These are phyloP conservation scores for Emmonsia crescens DNA, from an alignment of 2,329 filamentous ascomycete genomes.

Conservation along the genomic window DNA sequence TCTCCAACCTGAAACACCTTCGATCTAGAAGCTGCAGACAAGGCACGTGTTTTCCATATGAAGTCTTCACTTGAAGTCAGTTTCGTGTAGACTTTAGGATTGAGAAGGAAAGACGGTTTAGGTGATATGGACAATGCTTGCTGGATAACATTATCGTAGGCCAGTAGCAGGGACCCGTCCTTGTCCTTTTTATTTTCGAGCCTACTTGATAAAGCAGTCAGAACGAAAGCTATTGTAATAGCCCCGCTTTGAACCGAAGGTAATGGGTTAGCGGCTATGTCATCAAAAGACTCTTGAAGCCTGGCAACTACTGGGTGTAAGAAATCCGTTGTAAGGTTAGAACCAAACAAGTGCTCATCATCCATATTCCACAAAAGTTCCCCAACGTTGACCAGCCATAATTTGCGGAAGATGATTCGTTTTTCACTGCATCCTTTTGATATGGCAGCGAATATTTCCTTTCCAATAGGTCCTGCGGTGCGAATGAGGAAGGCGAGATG, in stretches of 20 bases:
- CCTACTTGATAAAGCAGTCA: slow-evolving; percentile 51
- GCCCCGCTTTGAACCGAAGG: slow-evolving; percentile 71
- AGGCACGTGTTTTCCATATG: slow-evolving; percentile 61
- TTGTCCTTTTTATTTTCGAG: slow-evolving; percentile 45
- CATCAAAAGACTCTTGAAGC: slow-evolving; percentile 56
- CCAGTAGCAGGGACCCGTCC: slow-evolving; percentile 32
- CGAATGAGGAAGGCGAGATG: slow-evolving; percentile 54
- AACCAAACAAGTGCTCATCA: slow-evolving; percentile 36
- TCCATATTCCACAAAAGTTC: slow-evolving; percentile 54
- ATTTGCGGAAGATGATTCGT: slow-evolving; percentile 60
- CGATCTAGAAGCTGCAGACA: slow-evolving; percentile 50
- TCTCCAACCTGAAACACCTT: slow-evolving; percentile 43
- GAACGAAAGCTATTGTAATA: slow-evolving; percentile 67
- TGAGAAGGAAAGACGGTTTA: slow-evolving; percentile 80
- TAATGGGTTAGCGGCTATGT: slow-evolving; percentile 66
- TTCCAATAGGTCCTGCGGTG: slow-evolving; percentile 52
- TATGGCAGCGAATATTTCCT: slow-evolving; percentile 58
- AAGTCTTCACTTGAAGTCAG: slow-evolving; percentile 63
- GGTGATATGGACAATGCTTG: slow-evolving; percentile 60
- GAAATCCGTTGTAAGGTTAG: slow-evolving; percentile 36
- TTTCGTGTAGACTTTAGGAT: slow-evolving; percentile 74
- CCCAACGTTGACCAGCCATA: slow-evolving; percentile 69
- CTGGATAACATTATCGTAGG: slow-evolving; percentile 43
- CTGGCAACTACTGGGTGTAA: slow-evolving; percentile 42
- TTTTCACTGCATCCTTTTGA: slow-evolving; percentile 80